These are phyloP conservation scores for Phytophthora ramorum DNA, from an alignment of 352 stramenopile genomes.

Conservation along the genomic window DNA sequence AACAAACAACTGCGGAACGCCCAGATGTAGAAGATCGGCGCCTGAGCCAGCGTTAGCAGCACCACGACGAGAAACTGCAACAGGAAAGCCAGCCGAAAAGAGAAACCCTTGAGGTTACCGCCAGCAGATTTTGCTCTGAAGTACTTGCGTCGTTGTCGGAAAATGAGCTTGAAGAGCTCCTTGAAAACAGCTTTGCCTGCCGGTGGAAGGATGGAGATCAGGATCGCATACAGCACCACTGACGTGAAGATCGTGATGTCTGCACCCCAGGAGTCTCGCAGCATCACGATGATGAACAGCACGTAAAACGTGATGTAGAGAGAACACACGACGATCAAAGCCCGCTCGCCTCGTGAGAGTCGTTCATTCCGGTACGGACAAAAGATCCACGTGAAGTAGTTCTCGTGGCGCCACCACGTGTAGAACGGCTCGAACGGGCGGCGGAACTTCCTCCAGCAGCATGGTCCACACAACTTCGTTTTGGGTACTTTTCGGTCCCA, in stretches of 20 bases:
- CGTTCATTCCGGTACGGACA: constrained; percentile 73
- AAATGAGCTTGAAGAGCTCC: constrained; percentile 81
- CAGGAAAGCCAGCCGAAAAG: constrained; percentile 65
- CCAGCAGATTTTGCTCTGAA: constrained; percentile 57
- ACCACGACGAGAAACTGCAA: constrained; percentile 61
- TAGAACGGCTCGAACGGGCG: constrained; percentile 71
- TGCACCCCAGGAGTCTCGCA: constrained; percentile 48
- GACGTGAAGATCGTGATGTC: constrained; percentile 48
- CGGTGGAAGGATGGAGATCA: constrained; percentile 60
- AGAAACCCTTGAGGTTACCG: constrained; percentile 55
- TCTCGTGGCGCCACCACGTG: constrained; percentile 79
- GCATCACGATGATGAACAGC: constrained; percentile 70
- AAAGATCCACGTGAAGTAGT: constrained; percentile 85
- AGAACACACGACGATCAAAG: constrained; percentile 72
- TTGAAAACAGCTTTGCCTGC: constrained; percentile 77
- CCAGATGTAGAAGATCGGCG: constrained; percentile 77
- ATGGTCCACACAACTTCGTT: constrained; percentile 63
- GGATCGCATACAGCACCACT: constrained; percentile 58
- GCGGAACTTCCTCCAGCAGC: constrained; percentile 74
- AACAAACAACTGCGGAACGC: constrained; percentile 66
- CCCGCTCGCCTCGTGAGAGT: constrained; percentile 61
- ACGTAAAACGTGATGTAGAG: constrained; percentile 84
- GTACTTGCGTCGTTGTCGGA: constrained; percentile 71
- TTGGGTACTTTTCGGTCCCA: constrained; percentile 80
- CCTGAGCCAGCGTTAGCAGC: constrained; percentile 56